Base-by-base conservation (phyloP, 371 early-diverging fungal genomes). In the Zopfochytrium polystomum region DNA sequence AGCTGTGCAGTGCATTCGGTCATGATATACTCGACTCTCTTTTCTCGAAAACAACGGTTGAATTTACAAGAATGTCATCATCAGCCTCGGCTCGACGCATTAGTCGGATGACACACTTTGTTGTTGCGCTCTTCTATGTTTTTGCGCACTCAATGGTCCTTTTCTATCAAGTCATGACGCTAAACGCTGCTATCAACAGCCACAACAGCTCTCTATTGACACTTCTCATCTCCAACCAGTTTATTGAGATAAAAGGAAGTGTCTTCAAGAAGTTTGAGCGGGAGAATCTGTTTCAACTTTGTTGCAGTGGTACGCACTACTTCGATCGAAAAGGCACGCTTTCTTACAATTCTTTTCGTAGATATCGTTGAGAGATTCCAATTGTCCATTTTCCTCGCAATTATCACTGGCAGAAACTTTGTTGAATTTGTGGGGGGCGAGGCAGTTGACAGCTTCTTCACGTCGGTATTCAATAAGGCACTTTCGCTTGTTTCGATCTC, bases 281-380 rank as follows among this genome's bases (percentile, higher is more conserved):
- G 63, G 96, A 95, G 64, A 95, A 94, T 66, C 75, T 98, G 52
- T 98, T 97, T 71, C 95, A 97, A 66, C 66, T 97, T 23, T 82
- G 86, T 23, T 95, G 96, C 70, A 85, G 86, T 45, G 92, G 90
- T 90, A 78, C 61, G 77, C 29, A 4, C 26, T 53, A 42, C 11
- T n/a, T 42, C n/a, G 42, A 42, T 42, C n/a, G 42, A 42, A n/a
- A 42, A 13, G 11, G 9, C 9, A 48, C 38, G 20, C 35, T 35
- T 3, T 55, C 15, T 5, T 55, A n/a, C 4, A 33, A 56, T 26
- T 60, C 3, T 60, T 3, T 58, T 44, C 2, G 2, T 50, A 87
- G 96, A 98, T 76, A 89, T 96, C 32, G 93, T 95, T 9, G 97
- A 97, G 73, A 80, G 98, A 5, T 95, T 96, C 66, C 95, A 96